Conservation (phyloP, 768 basidiomycete genomes). For the Lyophyllum shimeji region DNA sequence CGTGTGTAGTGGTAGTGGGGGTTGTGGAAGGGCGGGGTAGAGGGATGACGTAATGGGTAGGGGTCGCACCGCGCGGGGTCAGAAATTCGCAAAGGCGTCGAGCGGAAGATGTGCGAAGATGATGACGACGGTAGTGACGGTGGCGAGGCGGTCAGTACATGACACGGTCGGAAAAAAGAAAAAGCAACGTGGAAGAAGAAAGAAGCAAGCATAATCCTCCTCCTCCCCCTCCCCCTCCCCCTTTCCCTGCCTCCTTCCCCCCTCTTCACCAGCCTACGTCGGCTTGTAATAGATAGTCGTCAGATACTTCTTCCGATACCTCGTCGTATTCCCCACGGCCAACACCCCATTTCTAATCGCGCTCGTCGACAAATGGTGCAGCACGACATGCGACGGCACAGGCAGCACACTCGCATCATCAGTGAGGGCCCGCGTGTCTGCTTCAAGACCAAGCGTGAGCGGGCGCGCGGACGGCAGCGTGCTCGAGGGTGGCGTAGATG, state of each 20-base stretch:
- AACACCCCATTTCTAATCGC: constrained; percentile 93
- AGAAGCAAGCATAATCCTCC: not conserved
- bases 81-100: too few relatives aligned
- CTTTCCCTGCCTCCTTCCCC: too few relatives aligned
- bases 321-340: constrained; percentile 88
- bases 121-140: not conserved
- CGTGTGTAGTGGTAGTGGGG: too few relatives aligned
- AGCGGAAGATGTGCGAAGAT: too few relatives aligned
- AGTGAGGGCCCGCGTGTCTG: constrained; percentile 47
- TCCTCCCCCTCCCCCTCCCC: not conserved
- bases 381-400: constrained; percentile 89
- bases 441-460: constrained; percentile 11
- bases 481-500: not conserved
- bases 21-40: too few relatives aligned
- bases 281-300: constrained; percentile 86
- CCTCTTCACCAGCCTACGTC: constrained; percentile 29
- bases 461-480: constrained; percentile 9
- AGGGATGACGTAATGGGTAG: too few relatives aligned
- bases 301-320: constrained; percentile 91
- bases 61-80: too few relatives aligned
- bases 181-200: not conserved
- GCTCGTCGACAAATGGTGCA: constrained; percentile 94
- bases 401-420: constrained; percentile 92
- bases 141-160: too few relatives aligned
- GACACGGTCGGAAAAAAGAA: too few relatives aligned